Evolutionary conservation across 495 filamentous ascomycete species (phyloP).

Genomic region (Pyrenula aspistea): DNA sequence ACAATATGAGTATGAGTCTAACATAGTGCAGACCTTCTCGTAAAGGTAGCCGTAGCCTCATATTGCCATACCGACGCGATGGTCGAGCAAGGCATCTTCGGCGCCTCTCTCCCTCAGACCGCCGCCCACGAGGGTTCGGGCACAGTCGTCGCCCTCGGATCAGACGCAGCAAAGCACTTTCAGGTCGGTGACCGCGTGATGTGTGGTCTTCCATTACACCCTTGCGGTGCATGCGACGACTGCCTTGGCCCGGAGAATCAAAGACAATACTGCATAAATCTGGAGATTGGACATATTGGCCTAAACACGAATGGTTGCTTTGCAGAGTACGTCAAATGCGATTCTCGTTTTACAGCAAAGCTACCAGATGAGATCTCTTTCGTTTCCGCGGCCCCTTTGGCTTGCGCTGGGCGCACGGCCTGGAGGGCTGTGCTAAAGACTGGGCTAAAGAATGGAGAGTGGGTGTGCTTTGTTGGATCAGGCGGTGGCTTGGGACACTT

Average conservation of each 20-base stretch:
- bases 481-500: constrained; percentile 50
- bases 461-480: constrained; percentile 37
- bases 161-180: neutral
- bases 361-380: constrained; percentile 37
- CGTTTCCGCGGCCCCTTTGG: constrained; percentile 38
- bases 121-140: neutral
- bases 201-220: constrained; percentile 21
- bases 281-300: constrained; percentile 19
- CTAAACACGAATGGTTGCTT: constrained; percentile 37
- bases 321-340: constrained; percentile 37
- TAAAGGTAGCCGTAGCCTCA: neutral
- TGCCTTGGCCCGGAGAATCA: constrained; percentile 9
- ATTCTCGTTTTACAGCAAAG: constrained; percentile 26
- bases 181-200: constrained; percentile 29
- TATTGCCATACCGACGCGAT: neutral
- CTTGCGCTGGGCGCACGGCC: constrained; percentile 43
- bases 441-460: constrained; percentile 30
- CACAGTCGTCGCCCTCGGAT: neutral
- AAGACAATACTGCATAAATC: constrained; percentile 4
- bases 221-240: constrained; percentile 26
- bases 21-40: neutral
- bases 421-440: constrained; percentile 35
- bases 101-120: neutral
- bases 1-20: neutral
- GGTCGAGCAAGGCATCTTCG: neutral